Base-by-base conservation (phyloP, 192 early-diverging fungal species). In the Backusella luteola region DNA sequence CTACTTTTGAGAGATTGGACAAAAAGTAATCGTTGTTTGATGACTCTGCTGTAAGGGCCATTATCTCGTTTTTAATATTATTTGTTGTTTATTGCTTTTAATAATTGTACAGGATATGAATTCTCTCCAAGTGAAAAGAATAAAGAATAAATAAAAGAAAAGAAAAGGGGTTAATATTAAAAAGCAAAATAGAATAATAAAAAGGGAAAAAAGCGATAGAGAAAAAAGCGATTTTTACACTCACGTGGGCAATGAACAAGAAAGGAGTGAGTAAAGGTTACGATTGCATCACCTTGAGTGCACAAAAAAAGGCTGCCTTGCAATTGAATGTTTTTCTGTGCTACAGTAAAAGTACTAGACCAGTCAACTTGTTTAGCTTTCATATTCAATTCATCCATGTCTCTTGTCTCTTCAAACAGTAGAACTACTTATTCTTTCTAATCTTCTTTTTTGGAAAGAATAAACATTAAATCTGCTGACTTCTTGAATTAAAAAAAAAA, bases 211-310 rank as follows among this genome's bases (percentile, higher is more conserved):
- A 17, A 53, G n/a, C 21, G 6, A 53, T 3, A 32, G 32, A 52
- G 17, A 11, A 56, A 56, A 56, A 63, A 29, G 23, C 8, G 56
- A 63, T 23, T 59, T 14, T 63, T 63, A 63, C 23, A 63, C 56
- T 63, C 56, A 63, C 56, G 56, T 63, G 56, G 56, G 23, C 7
- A 63, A 63, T 63, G 56, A 63, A 63, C 56, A 63, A 63, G 56
- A 63, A 63, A 63, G 56, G 56, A n/a, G 23, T 23, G 26, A 4
- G 11, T 29, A 12, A 63, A 29, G 23, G 11, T 23, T 63, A 29
- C 11, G 23, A 63, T 63, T 63, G 32, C 56, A 63, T 63, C 56
- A 63, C 56, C 8, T 63, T 63, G 6, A 63, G 21, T 23, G 56
- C 12, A 63, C 56, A 63, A 63, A 29, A 63, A 26, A 26, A 63